Base-by-base conservation (phyloP, 2,329 filamentous ascomycete genomes). In the Exophiala bonariae region DNA sequence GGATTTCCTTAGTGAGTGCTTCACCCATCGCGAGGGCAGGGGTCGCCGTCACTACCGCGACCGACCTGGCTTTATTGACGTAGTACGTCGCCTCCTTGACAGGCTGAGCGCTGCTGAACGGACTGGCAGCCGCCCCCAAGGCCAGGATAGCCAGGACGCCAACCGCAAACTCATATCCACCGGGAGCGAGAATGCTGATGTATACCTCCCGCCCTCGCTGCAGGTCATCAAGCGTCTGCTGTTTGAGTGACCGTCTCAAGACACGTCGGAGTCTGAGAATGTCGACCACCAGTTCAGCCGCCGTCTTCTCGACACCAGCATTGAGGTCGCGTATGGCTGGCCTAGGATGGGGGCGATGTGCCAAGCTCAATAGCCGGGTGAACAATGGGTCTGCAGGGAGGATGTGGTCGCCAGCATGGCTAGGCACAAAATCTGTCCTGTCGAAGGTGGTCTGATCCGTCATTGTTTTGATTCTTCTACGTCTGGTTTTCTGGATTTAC, bases 161-260 rank as follows among this genome's bases (percentile, higher is more conserved):
- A n/a, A 67, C 64, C 2, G 63, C 57, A 31, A 67, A 68, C 35
- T 68, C 65, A 53, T 67, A 68, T 0, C 66, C 66, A 14, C 64
- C 65, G 0, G 64, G 63, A 1, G 62, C 63, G 6, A 68, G 37
- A 11, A 68, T 18, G 14, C 61, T 64, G 44, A 67, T 59, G 47
- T 59, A 66, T 9, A 66, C 62, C 39, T 66, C 64, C n/a, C 59
- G 49, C 16, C 62, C 61, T 7, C 54, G 40, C 3, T 47, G 39
- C 11, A 68, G 41, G 10, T 61, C 56, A 14, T 55, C 42, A 16
- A 58, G 22, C 2, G 44, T 52, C 2, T 50, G 44, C 22, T 54
- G 52, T 6, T 50, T 52, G 18, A 60, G 44, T 3, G 7, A 50
- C 6, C 40, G 35, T 10, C 48, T 52, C 26, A 67, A 32, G 2